Base-by-base conservation (phyloP, 306 rosid genomes). In the peach (Prunus persica) region DNA sequence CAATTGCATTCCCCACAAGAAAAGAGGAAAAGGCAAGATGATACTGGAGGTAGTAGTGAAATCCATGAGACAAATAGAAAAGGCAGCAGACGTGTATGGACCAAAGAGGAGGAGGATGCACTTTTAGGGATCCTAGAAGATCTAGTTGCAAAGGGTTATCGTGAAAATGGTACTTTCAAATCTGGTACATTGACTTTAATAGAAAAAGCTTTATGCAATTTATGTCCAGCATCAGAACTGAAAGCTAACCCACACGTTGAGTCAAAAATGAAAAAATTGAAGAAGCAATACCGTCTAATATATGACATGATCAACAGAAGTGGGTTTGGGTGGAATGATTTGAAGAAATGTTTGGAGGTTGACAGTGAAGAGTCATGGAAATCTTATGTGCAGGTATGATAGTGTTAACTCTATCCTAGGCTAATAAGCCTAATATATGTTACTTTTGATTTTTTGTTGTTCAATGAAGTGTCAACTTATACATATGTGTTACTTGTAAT, bases 271-370 rank as follows among this genome's bases (percentile, higher is more conserved):
- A 76, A 56, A 27, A 76, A 30, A 18, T 55, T 38, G 65, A 52
- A 54, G 46, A 43, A 76, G 70, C 38, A 65, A 32, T 50, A 56
- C 70, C 13, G 34, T 47, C 20, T 75, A 38, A 34, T 56, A 25
- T 67, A 27, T 56, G 67, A 67, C 74, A 76, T 76, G 80, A 52
- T 76, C 34, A 76, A 45, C 47, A 56, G 11, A 25, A 61, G 22
- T 67, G 67, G 67, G 28, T 76, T 76, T 67, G 38, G 58, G 20
- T 67, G 68, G 68, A 75, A 67, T 70, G 38, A 76, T 55, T 52
- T 25, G 56, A 28, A 38, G 57, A 76, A 76, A 55, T 76, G 50
- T 57, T 56, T 76, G 55, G 74, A 76, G 60, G 80, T 76, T 51
- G 66, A 66, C 28, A 66, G 27, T 52, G 73, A 38, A 9, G 46